Evolutionary conservation across 805 yeast genomes (phyloP), one percentile per base, ranked within the genome.

Genomic region (Candida ipomoeae): DNA sequence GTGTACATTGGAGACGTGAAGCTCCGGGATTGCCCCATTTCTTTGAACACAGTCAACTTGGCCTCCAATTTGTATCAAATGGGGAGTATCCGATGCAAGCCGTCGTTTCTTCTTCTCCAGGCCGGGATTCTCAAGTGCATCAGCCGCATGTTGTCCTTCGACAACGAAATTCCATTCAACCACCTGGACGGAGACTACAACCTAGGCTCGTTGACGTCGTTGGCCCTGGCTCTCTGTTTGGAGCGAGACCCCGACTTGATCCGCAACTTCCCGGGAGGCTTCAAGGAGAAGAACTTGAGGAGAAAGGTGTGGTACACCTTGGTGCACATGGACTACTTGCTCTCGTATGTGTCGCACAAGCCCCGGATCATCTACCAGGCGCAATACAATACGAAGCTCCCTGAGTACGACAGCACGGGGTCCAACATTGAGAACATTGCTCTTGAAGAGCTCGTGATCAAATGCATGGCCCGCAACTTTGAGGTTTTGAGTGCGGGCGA

Each of bases 291-390:
- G 14, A 51, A 55, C 43, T 43, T 58, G 18, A 32, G 55, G n/a
- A 41, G 61, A 20, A 56, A 58, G 29, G 38, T 58, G 2, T 58
- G 61, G 61, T 51, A 49, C 26, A 44, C 52, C 14, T 48, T 56
- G n/a, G 40, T 58, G 3, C 50, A 46, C 15, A 43, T 53, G 46
- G 61, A 56, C 41, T 50, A 46, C 41, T 39, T 46, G 18, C 43
- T 51, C 33, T 42, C 54, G 17, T 50, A 42, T 32, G 36, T 51
- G 14, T 55, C 52, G 29, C 54, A 55, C 13, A 50, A 56, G 8
- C 57, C 61, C 1, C 40, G 55, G 5, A 32, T 47, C 11, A 46
- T 48, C 13, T 21, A 18, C 32, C 50, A 29, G 13, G 44, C 18
- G 17, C 47, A 32, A 17, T 55, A 44, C 48, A 44, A 48, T 35